Base-by-base conservation (phyloP, 768 basidiomycete genomes). In the Mycena maculata region DNA sequence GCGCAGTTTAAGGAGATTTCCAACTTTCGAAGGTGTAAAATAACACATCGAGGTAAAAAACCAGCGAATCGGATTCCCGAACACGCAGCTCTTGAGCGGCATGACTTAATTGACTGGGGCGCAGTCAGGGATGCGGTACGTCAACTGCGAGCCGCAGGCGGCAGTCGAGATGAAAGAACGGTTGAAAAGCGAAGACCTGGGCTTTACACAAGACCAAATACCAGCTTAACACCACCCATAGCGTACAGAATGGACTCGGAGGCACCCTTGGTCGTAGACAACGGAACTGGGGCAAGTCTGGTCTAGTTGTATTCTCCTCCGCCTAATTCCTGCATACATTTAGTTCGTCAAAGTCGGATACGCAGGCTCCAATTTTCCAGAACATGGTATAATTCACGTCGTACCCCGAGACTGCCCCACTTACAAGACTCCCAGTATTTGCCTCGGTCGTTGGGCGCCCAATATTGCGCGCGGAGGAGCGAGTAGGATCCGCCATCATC, bases 361-460 rank as follows among this genome's bases (percentile, higher is more conserved):
- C 74, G 94, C 92, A 66, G 93, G 94, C 66, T 93, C 92, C 74
- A 98, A 98, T 84, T 98, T 98, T 73, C 96, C 96, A 55, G 93
- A 93, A 82, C 90, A 93, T 86, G 95, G 95, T 94, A 72, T 72
- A 58, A 31, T 28, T 54, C 53, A 44, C 50, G 28, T 45, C 50
- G 31, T 47, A 23, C 57, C 41, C 39, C n/a, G 15, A 49, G 10
- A 47, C 45, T 22, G 27, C 25, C 12, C 23, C 59, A 33, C 59
- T 65, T 58, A 50, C 31, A 7, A 25, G 20, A 20, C 44, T n/a
- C 1, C 27, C 73, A 96, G 95, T 98, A 63, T 99, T 99, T 77
- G 94, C 97, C 3, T 99, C 98, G 42, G 90, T 99, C 76, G 89
- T 99, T 72, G 98, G 98, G 20, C 92, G 97, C 22, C 97, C 97